Conservation (phyloP, 805 yeast species). For the Sugiyamaella valdiviana region DNA sequence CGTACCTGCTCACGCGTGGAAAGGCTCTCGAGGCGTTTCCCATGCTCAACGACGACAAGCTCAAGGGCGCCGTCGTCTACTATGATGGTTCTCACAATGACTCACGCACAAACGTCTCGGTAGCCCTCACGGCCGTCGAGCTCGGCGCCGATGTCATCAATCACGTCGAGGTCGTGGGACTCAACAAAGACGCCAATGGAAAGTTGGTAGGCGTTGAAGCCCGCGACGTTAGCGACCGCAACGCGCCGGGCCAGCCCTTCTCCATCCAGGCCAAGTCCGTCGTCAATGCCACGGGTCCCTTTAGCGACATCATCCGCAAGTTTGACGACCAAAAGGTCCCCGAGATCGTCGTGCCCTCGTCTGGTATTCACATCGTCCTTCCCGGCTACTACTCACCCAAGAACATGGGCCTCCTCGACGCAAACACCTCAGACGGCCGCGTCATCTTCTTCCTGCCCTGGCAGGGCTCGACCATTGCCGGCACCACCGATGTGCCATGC, state of each 20-base stretch:
- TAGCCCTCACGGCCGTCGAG: constrained; percentile 80
- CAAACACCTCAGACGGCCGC: constrained; percentile 89
- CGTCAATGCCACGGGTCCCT: constrained; percentile 94
- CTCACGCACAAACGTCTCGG: constrained; percentile 78
- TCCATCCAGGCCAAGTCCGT: constrained; percentile 64
- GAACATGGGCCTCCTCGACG: constrained; percentile 83
- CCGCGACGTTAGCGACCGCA: constrained; percentile 40
- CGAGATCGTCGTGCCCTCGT: constrained; percentile 86
- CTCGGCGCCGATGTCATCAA: constrained; percentile 86
- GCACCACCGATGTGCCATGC: constrained; percentile 87
- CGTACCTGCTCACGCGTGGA: constrained; percentile 63
- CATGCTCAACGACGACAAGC: constrained; percentile 67
- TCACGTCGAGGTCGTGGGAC: constrained; percentile 73
- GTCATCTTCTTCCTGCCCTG: constrained; percentile 96
- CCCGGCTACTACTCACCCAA: constrained; percentile 91
- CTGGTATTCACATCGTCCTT: constrained; percentile 87
- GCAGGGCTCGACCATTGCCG: constrained; percentile 95
- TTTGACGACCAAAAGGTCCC: constrained; percentile 62
- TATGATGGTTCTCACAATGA: constrained; percentile 95
- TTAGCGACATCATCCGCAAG: constrained; percentile 74
- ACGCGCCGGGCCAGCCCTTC: constrained; percentile 55
- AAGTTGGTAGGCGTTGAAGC: constrained; percentile 73
- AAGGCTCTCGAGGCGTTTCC: constrained; percentile 74
- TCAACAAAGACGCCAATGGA: constrained; percentile 55
- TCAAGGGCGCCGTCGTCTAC: constrained; percentile 88